Evolutionary conservation across 2,329 filamentous ascomycete species (phyloP), one percentile per base, ranked within the genome.

Genomic region (Blastomyces parvus): DNA sequence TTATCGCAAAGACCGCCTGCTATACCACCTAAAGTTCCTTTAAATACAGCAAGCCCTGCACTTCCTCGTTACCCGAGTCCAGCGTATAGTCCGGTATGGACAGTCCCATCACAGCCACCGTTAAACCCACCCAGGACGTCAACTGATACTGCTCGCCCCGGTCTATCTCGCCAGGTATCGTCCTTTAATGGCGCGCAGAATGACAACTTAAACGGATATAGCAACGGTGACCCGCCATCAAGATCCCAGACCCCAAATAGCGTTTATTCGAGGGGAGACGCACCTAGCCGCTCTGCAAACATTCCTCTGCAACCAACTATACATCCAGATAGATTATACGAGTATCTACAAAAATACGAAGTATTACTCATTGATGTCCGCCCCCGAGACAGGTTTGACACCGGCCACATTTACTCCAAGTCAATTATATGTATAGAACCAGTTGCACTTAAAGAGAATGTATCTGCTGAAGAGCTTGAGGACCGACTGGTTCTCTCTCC

Each of bases 341-440:
- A 87, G 57, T 88, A 88, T 63, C 84, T 96, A 74, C 80, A 70
- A 68, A 82, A 71, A 65, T 91, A 77, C 77, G 86, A 76, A 65
- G 81, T 97, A 30, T 78, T 99, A 14, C 74, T 97, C 30, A 91
- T 99, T 67, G 94, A 99, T 74, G 86, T 97, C 52, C 87, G 94
- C 48, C 80, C 84, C 63, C 86, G 94, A 33, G 85, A 89, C 61
- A 84, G 89, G 9, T 99, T 90, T 71, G 91, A 97, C 68, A 83
- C 88, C 58, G 94, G 94, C 0, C 94, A 99, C 72, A 91, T 99
- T 66, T 88, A 89, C 79, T 86, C 89, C 6, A 87, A 87, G 63
- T 87, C 85, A 6, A 89, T 91, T 48, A 90, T 99, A 55, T 99
- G 94, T 74, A 84, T 99, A 65, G 94, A 99, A 70, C 91, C 92